Percentiles rank a stretch among this genome's conserved stretches.
These are phyloP conservation scores for Ascocoryne sarcoides DNA, from an alignment of 2,329 filamentous ascomycete genomes.

Conservation along the genomic window DNA sequence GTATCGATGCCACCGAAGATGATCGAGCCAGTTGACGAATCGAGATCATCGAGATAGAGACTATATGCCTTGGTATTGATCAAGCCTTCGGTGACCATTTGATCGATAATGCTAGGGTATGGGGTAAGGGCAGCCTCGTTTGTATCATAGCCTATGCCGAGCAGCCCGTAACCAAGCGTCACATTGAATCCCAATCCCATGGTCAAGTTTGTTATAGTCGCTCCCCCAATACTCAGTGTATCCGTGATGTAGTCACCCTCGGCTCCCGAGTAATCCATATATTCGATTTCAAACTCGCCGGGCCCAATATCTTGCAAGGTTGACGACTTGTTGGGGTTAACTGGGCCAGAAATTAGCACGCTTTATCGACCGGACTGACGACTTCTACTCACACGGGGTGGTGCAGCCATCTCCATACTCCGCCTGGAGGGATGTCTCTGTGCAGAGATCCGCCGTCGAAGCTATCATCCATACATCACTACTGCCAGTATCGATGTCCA, in stretches of 20 bases:
- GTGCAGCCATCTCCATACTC: conserved; percentile 26
- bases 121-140: conserved; percentile 35
- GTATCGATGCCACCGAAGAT: conserved; percentile 39
- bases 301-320: conserved; percentile 37
- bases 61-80: conserved; percentile 34
- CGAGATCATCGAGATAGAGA: conserved; percentile 27
- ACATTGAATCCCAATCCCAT: conserved; percentile 44
- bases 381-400: conserved; percentile 32
- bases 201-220: conserved; percentile 39
- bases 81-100: conserved; percentile 33
- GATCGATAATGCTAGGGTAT: conserved; percentile 24
- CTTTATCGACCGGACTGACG: not conserved
- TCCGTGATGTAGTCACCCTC: conserved; percentile 48
- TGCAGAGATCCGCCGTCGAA: conserved; percentile 28
- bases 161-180: conserved; percentile 41
- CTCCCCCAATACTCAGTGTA: conserved; percentile 40
- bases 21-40: conserved; percentile 25
- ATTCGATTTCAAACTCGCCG: conserved; percentile 45
- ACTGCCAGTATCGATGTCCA: conserved; percentile 54
- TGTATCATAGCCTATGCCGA: conserved; percentile 45
- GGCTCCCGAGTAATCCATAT: conserved; percentile 46
- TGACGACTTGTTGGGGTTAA: conserved; percentile 38
- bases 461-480: conserved; percentile 49
- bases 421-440: conserved; percentile 5
- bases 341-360: conserved; percentile 27